Conservation (phyloP, 768 basidiomycete genomes). For the Naganishia onofrii region DNA sequence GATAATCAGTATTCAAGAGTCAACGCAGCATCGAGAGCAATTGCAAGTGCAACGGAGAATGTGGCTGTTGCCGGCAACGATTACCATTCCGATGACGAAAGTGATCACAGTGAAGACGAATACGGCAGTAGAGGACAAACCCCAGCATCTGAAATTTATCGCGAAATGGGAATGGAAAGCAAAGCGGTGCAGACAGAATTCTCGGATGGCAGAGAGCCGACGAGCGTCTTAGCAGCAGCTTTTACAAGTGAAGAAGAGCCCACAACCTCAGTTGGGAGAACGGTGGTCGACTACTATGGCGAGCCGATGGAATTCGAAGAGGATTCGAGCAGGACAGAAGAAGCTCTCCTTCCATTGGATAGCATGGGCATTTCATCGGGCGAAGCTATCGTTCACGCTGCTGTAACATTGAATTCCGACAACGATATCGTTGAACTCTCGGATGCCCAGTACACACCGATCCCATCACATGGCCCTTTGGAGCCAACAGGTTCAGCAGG, state of each 20-base stretch:
- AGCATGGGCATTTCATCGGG: neutral
- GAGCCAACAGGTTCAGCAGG: too few relatives aligned
- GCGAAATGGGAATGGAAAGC: conserved; percentile 21
- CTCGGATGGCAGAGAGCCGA: neutral
- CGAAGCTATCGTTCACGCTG: too few relatives aligned
- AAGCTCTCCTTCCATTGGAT: neutral
- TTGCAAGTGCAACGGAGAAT: neutral
- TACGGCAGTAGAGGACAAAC: conserved; percentile 7
- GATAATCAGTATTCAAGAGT: neutral
- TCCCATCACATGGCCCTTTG: too few relatives aligned
- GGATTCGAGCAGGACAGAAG: neutral
- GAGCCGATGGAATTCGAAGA: conserved; percentile 9
- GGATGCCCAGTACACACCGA: too few relatives aligned
- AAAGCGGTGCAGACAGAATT: conserved; percentile 4
- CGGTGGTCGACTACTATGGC: conserved; percentile 8
- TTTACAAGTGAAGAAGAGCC: neutral
- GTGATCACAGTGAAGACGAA: conserved; percentile 12
- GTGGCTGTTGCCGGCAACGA: neutral
- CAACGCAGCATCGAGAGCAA: neutral
- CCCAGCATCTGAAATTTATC: conserved; percentile 5
- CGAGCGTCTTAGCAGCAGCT: neutral
- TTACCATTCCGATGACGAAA: neutral
- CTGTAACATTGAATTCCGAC: too few relatives aligned
- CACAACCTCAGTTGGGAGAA: conserved; percentile 1
- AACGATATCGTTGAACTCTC: too few relatives aligned